Evolutionary conservation across 2,329 filamentous ascomycete species (phyloP), one percentile per base, ranked within the genome.

Genomic region (Pseudogymnoascus pannorum): DNA sequence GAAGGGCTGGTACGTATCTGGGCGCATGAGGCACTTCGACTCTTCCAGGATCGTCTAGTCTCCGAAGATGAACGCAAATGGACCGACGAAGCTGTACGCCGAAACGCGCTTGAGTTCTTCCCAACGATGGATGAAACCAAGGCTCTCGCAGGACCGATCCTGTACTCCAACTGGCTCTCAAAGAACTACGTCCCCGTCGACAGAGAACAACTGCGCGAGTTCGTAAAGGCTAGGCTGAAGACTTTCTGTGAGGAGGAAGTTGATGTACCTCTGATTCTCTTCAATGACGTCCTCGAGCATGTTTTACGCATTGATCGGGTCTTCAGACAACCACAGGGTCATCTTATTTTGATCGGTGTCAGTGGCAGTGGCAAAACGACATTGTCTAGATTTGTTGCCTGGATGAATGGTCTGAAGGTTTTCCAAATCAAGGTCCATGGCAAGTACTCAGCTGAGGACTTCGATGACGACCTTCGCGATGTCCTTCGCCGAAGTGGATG

Each of bases 381-480:
- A 0, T 78, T 99, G 11, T 97, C 95, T 31, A 88, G 95, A 62
- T 99, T 99, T 66, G 94, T 99, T 64, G 94, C 94, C 54, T 99
- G 94, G 94, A 99, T 99, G 94, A 99, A 99, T 71, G 95, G 95
- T 63, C 81, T 99, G 64, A 96, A 93, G 73, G 92, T 99, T 40
- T 99, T 97, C 82, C 94, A 99, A 77, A 99, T 99, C 82, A 99
- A 99, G 80, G 94, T 99, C 0, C 94, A 99, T 71, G 94, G 94
- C 66, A 97, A 93, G 73, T 99, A 99, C 76, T 97, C 94, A 14
- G 90, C 90, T 1, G 94, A 97, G 72, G 94, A 99, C 76, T 99
- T 99, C 72, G 94, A 99, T 72, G 95, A 99, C 62, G 94, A 99
- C 74, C 79, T 99, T 35, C 86, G 95, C 66, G 93, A 92, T 72